Evolutionary conservation across 768 basidiomycete genomes (phyloP), one percentile per base, ranked within the genome.

Genomic region (Boletus tomentosulus): DNA sequence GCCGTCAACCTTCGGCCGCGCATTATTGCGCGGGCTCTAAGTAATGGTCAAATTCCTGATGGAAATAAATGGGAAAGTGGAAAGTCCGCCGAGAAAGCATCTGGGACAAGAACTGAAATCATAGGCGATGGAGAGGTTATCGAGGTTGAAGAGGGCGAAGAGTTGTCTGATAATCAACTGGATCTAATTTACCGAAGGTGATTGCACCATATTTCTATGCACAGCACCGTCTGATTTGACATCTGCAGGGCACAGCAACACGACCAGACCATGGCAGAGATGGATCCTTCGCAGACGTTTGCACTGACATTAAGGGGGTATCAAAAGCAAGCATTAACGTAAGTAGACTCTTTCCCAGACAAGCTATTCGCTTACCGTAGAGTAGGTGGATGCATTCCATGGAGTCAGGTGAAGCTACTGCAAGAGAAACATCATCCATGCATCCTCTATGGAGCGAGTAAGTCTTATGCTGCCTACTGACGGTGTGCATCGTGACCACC

Each of bases 371-470:
- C 37, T 54, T 33, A 54, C 19, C 34, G 15, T n/a, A 24, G 31
- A 46, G 13, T 53, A 92, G 90, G 35, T 98, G 95, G 95, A 94
- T 97, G 94, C 74, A 84, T 59, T 87, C 89, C 3, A 76, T 93
- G 50, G 96, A 98, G 71, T 81, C 78, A 2, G 89, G 89, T 3
- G 77, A 83, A 19, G 75, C 77, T 57, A 83, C 87, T 51, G 89
- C 83, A 59, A 79, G 87, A 50, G 80, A 85, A 65, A 79, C 79
- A 13, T 75, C 67, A 15, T 89, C 87, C 5, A 85, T 98, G 80
- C 92, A 98, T 68, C 96, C 96, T 2, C 71, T 98, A 8, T 98
- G 95, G 95, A 87, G 87, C 74, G 83, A 92, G 92, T 98, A 66
- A 63, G 84, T 72, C 9, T 10, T 37, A 3, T 22, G 4, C 33